Evolutionary conservation across 202 grass and related monocot species (phyloP), one percentile per base, ranked within the genome.

Genomic region (Cymbopogon flexuosus): DNA sequence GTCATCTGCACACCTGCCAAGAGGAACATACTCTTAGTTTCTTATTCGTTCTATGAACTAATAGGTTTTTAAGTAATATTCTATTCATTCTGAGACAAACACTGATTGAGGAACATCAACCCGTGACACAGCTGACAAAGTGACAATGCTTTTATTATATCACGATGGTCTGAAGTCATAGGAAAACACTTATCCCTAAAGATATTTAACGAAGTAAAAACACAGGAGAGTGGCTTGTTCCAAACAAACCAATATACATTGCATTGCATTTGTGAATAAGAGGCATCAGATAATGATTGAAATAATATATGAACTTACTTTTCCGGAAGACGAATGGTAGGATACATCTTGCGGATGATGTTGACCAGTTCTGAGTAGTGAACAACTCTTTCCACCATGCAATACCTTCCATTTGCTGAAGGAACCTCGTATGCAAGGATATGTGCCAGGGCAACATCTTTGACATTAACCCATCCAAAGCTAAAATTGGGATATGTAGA

Each of bases 391-490:
- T 91, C 93, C 45, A 91, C 88, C 34, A 97, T 49, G 67, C 93
- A 97, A 52, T 93, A 91, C 84, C 93, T 89, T 64, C 93, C 93
- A 36, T 62, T 85, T 82, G 88, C 87, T 37, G 87, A 93, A 59
- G 93, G 87, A 75, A 91, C 62, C 74, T 97, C 91, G 72, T 88
- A 91, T 64, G 91, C 93, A 68, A 89, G 75, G 72, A 97, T 84
- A 88, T 97, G 93, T 52, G 87, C 91, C 57, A 91, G 69, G 45
- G 91, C 88, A 78, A 97, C 91, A 86, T 97, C 93, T 73, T 91
- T 85, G 68, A 93, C 91, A 72, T 97, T 91, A 43, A 97, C 65
- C 82, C 88, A 97, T 46, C 93, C 87, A 23, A 88, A 63, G 79
- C 18, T 64, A 5, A 45, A 5, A 89, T 97, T 93, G 41, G 75